A percentile compares a stretch with the other conserved stretches of the same genome.
Conservation (phyloP, 352 stramenopile species). For the Globisporangium heterothallicum region DNA sequence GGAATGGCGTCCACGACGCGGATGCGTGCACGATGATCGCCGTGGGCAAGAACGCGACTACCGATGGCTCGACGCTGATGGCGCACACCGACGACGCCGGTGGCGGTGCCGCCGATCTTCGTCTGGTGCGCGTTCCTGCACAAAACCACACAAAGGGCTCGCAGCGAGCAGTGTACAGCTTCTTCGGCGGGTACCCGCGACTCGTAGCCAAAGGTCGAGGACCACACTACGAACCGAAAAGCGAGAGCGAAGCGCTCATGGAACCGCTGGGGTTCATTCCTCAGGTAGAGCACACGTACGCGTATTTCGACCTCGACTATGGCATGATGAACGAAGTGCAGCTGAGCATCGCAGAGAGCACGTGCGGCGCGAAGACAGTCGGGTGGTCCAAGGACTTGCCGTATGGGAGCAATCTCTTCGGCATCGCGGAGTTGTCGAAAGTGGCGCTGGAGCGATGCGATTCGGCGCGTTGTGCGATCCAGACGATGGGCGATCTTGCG, state of each 20-base stretch:
- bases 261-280: slow-evolving; percentile 80
- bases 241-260: slow-evolving; percentile 24
- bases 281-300: slow-evolving; percentile 90
- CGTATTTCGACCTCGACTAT: slow-evolving; percentile 93
- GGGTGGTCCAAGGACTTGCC: slow-evolving; percentile 54
- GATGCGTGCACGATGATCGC: slow-evolving; percentile 85
- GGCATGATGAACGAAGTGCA: slow-evolving; percentile 94
- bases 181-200: slow-evolving; percentile 66
- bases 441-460: slow-evolving; percentile 88
- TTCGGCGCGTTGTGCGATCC: slow-evolving; percentile 71
- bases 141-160: slow-evolving; percentile 40
- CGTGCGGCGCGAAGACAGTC: slow-evolving; percentile 83
- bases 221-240: slow-evolving; percentile 45
- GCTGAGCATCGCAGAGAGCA: slow-evolving; percentile 92
- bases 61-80: slow-evolving; percentile 82
- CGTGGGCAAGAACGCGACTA: slow-evolving; percentile 67
- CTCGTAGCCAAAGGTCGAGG: slow-evolving; percentile 70
- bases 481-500: slow-evolving; percentile 91
- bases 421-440: slow-evolving; percentile 87
- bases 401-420: slow-evolving; percentile 85
- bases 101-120: slow-evolving; percentile 76
- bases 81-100: slow-evolving; percentile 87
- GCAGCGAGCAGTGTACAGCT: slow-evolving; percentile 60
- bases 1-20: background rate
- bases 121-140: slow-evolving; percentile 88